phyloP scores from a whole-genome alignment of 1,284 basidiomycete genomes.

The Rhodotorula sp. region DNA sequence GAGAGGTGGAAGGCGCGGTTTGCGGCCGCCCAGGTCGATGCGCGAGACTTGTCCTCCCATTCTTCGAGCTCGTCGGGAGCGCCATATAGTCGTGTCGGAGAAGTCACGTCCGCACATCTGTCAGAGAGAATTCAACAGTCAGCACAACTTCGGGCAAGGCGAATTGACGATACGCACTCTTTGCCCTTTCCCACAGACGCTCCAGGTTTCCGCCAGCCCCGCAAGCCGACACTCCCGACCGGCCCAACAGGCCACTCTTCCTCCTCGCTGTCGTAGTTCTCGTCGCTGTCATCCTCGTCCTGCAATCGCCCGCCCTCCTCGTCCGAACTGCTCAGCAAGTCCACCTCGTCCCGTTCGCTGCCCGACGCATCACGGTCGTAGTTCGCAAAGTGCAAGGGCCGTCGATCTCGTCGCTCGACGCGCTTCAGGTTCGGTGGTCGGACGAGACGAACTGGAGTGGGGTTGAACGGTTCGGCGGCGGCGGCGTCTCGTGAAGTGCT shows the following conservation, averaged over 20 bases:
- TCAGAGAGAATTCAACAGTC: too few species aligned
- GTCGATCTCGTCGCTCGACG: not conserved
- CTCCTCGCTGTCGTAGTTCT: constrained; percentile 33
- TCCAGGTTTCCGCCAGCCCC: constrained; percentile 22
- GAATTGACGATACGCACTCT: constrained; percentile 5
- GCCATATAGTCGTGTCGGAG: not conserved
- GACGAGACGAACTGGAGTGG: constrained; percentile 12
- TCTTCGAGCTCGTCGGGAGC: constrained; percentile 24
- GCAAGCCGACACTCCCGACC: constrained; percentile 24
- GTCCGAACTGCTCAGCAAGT: not conserved
- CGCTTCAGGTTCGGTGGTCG: constrained; percentile 1
- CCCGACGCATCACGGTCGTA: not conserved
- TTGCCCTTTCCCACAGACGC: constrained; percentile 11
- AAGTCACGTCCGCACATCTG: constrained; percentile 2
- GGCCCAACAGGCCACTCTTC: constrained; percentile 40
- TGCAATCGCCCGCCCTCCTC: constrained; percentile 2
- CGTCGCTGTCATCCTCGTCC: not conserved
- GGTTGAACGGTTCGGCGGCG: constrained; percentile 1
- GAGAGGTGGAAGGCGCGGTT: constrained; percentile 37
- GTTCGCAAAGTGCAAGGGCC: not conserved
- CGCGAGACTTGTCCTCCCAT: constrained; percentile 30
- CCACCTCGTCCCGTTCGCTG: not conserved
- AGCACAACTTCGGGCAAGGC: not conserved
- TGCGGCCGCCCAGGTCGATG: constrained; percentile 35
- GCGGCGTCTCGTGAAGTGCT: not conserved